Evolutionary conservation across 2,329 filamentous ascomycete species (phyloP).

Genomic region (Fusarium staphyleae): DNA sequence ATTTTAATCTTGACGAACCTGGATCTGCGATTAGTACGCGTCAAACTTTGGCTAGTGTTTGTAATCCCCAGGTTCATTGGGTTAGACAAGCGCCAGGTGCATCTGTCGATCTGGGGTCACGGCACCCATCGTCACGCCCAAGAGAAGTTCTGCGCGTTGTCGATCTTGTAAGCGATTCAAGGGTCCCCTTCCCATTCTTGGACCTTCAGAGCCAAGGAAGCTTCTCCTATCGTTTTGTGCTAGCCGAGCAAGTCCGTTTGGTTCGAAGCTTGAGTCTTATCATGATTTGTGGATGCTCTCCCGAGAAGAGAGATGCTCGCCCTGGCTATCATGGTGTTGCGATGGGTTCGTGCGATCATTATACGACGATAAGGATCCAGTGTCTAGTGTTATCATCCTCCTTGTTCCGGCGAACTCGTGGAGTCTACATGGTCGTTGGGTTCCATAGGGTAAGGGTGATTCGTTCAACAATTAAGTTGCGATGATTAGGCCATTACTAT

Average conservation of each 20-base stretch:
- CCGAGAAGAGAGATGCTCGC: slow-evolving; percentile 8
- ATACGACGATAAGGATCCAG: not conserved
- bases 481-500: not conserved
- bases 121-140: slow-evolving; percentile 14
- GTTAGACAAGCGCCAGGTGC: slow-evolving; percentile 29
- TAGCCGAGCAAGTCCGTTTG: slow-evolving; percentile 6
- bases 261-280: not conserved
- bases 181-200: slow-evolving; percentile 11
- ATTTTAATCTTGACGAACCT: slow-evolving; percentile 18
- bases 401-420: not conserved
- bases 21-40: slow-evolving; percentile 33
- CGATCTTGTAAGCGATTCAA: slow-evolving; percentile 26
- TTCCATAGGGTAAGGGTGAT: not conserved
- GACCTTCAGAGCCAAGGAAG: slow-evolving; percentile 11
- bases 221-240: not conserved
- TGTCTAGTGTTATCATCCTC: not conserved
- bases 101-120: slow-evolving; percentile 26
- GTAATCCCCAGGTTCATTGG: slow-evolving; percentile 21
- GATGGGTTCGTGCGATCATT: not conserved
- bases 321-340: slow-evolving; percentile 5
- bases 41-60: slow-evolving; percentile 19
- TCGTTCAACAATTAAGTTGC: slow-evolving; percentile 1
- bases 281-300: slow-evolving; percentile 1
- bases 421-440: not conserved
- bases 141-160: slow-evolving; percentile 22